Evolutionary conservation across 441 rosid species (phyloP).

Genomic region (Arabidopsis lyrata): DNA sequence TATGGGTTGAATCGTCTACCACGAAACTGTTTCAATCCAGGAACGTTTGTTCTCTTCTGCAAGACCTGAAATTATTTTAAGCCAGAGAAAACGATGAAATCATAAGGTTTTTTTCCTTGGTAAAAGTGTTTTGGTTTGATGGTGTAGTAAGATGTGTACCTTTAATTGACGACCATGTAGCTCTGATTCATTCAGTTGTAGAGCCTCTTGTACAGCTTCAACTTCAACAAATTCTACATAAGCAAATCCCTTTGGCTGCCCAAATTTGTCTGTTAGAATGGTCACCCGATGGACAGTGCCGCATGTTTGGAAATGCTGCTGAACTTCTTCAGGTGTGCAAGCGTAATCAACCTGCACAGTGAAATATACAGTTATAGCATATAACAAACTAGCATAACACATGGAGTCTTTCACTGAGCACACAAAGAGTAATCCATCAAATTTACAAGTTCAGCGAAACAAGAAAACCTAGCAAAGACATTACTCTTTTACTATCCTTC

Average conservation of each 20-base stretch:
- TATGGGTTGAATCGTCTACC: constrained; percentile 78
- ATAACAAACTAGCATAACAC: constrained; percentile 12
- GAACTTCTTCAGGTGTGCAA: constrained; percentile 97
- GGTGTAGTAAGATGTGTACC: constrained; percentile 44
- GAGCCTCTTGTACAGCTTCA: constrained; percentile 88
- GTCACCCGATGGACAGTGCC: constrained; percentile 95
- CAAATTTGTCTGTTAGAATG: constrained; percentile 87
- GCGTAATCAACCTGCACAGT: constrained; percentile 80
- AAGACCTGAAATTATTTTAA: constrained; percentile 55
- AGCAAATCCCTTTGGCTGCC: constrained; percentile 96
- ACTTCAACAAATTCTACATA: constrained; percentile 89
- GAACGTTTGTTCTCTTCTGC: constrained; percentile 90
- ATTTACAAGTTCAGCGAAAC: constrained; percentile 9
- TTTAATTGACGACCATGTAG: constrained; percentile 94
- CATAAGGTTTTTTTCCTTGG: neutral
- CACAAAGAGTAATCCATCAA: constrained; percentile 13
- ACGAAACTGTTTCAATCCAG: constrained; percentile 90
- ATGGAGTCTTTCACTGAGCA: constrained; percentile 2
- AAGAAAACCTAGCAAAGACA: constrained; percentile 17
- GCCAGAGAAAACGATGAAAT: neutral
- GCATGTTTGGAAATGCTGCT: constrained; percentile 92
- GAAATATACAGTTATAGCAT: constrained; percentile 24
- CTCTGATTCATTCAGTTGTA: constrained; percentile 81
- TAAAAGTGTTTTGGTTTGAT: neutral
- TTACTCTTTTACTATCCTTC: constrained; percentile 21